phyloP scores from a whole-genome alignment of 345 rosid genomes.

The Euphorbia peplus region DNA sequence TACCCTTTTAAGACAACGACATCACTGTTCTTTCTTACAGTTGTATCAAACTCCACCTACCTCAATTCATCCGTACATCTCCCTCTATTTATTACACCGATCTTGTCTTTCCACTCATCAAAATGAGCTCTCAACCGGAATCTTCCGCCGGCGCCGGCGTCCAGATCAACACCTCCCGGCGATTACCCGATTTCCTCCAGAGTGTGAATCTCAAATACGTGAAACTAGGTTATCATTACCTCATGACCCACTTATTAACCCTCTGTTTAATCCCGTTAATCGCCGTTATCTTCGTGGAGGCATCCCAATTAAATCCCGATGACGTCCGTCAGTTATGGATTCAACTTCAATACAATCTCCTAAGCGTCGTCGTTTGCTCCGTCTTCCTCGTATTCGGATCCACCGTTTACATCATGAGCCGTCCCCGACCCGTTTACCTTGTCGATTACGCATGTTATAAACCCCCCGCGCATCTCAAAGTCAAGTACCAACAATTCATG shows the following conservation, averaged over 20 bases:
- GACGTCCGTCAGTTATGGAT: conserved; percentile 70
- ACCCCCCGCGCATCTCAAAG: conserved; percentile 62
- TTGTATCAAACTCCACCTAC: conserved; percentile 15
- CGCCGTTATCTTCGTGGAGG: conserved; percentile 52
- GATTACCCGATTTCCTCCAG: conserved; percentile 81
- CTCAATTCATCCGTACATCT: not conserved
- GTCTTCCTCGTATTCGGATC: conserved; percentile 56
- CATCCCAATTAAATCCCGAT: conserved; percentile 55
- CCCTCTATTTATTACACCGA: not conserved
- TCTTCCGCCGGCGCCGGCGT: conserved; percentile 30
- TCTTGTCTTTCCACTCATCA: not conserved
- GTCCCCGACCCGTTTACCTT: conserved; percentile 73
- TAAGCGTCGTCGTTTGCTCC: conserved; percentile 59
- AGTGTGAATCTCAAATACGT: conserved; percentile 86
- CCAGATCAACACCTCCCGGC: conserved; percentile 55
- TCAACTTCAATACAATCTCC: conserved; percentile 82
- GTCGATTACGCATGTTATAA: conserved; percentile 73
- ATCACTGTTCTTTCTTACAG: not conserved
- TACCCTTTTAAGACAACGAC: not conserved
- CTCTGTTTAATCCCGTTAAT: conserved; percentile 70
- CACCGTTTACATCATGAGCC: conserved; percentile 79
- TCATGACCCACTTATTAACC: conserved; percentile 60
- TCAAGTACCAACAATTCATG: conserved; percentile 57
- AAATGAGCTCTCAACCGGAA: conserved; percentile 7
- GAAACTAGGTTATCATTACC: conserved; percentile 82